Percentiles rank a stretch among this genome's conserved stretches.
phyloP scores from a whole-genome alignment of 352 stramenopile genomes.

The Pythium vanterpoolii region DNA sequence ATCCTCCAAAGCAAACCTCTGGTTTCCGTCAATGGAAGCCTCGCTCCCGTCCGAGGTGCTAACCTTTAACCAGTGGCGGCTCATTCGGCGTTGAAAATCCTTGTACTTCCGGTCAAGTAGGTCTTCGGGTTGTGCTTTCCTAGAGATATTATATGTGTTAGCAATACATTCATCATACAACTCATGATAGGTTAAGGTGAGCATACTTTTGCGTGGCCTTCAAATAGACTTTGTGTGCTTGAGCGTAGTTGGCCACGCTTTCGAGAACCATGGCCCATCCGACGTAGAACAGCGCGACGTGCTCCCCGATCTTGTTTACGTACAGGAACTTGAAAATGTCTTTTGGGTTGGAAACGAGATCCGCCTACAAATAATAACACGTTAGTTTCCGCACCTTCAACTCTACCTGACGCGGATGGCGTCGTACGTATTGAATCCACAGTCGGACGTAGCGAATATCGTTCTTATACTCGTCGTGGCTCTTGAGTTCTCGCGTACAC shows the following conservation, averaged over 20 bases:
- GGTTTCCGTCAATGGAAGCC: constrained; percentile 35
- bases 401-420: no score
- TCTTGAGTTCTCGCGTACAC: constrained; percentile 69
- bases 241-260: constrained; percentile 73
- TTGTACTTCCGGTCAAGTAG: constrained; percentile 73
- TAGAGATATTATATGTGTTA: constrained; percentile 14
- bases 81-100: constrained; percentile 83
- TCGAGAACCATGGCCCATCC: constrained; percentile 83
- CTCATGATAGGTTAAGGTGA: not conserved
- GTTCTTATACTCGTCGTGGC: constrained; percentile 59
- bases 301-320: constrained; percentile 83
- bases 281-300: constrained; percentile 81
- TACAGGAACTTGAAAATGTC: constrained; percentile 90
- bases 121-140: constrained; percentile 67
- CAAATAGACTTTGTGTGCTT: constrained; percentile 85
- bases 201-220: constrained; percentile 85
- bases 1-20: constrained; percentile 59
- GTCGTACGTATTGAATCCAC: constrained; percentile 88
- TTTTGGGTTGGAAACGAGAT: constrained; percentile 82
- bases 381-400: not conserved
- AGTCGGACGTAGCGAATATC: constrained; percentile 79
- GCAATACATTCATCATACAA: not conserved
- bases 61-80: constrained; percentile 73
- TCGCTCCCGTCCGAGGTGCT: constrained; percentile 35
- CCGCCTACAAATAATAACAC: constrained; percentile 38